These are phyloP conservation scores for Lachancea cidri DNA, from an alignment of 805 yeast species.

Conservation along the genomic window DNA sequence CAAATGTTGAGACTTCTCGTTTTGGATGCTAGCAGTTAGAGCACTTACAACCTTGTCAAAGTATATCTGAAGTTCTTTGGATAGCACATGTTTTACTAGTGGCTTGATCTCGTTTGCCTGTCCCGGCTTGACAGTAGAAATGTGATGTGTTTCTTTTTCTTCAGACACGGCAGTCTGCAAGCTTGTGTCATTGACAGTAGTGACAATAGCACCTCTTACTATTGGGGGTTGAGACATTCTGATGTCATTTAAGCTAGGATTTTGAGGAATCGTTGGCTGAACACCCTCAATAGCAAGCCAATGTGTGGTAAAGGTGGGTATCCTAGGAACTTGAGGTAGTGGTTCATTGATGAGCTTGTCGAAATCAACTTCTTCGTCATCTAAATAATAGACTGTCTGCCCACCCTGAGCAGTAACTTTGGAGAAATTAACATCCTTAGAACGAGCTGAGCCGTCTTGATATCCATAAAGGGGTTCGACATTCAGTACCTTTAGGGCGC, in stretches of 20 bases:
- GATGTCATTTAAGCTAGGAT: conserved; percentile 76
- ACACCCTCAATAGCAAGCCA: conserved; percentile 99
- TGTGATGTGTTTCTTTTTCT: conserved; percentile 21
- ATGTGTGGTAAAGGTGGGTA: conserved; percentile 87
- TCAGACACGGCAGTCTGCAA: conserved; percentile 30
- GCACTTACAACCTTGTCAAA: conserved; percentile 88
- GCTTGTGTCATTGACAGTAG: conserved; percentile 50
- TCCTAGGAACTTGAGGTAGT: conserved; percentile 90
- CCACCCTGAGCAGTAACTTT: conserved; percentile 90
- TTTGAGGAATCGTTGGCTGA: conserved; percentile 96
- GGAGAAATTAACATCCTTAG: conserved; percentile 66
- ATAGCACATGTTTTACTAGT: conserved; percentile 87
- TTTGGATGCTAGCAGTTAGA: conserved; percentile 51
- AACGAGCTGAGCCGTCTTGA: conserved; percentile 41
- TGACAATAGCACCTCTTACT: conserved; percentile 75
- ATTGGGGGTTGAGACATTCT: conserved; percentile 64
- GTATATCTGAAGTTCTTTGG: conserved; percentile 89
- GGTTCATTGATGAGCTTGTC: conserved; percentile 92
- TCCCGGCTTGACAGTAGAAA: conserved; percentile 36
- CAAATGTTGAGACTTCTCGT: conserved; percentile 38
- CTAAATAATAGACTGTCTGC: conserved; percentile 86
- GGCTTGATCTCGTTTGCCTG: conserved; percentile 70
- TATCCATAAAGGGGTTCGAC: conserved; percentile 94
- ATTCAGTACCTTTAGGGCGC: conserved; percentile 78
- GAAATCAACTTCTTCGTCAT: conserved; percentile 89